Percentiles rank a stretch among this genome's conserved stretches.
Conservation (phyloP, 2,329 filamentous ascomycete genomes). For the Ophiostoma fasciatum region DNA sequence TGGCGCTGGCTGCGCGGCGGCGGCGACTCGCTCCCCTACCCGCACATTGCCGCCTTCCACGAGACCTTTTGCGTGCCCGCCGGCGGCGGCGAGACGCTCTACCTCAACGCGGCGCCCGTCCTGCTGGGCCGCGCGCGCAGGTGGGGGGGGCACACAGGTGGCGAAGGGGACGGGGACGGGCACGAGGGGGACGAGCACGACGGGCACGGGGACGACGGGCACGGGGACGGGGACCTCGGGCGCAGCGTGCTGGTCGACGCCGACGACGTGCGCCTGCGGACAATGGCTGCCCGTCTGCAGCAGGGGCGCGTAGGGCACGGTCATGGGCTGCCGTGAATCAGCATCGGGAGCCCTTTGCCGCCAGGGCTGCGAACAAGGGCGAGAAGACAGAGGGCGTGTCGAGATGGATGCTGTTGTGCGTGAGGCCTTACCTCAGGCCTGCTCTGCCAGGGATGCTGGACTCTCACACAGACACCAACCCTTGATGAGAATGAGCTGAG, state of each 20-base stretch:
- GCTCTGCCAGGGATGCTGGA: no score
- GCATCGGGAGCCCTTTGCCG: no score
- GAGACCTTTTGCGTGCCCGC: conserved; percentile 12
- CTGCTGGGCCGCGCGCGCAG: conserved; percentile 6
- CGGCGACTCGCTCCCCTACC: neutral
- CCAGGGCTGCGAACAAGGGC: no score
- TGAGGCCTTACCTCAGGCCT: no score
- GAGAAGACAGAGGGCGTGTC: no score
- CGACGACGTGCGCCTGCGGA: conserved; percentile 4
- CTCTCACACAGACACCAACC: no score
- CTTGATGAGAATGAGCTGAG: no score
- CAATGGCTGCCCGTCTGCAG: conserved; percentile 7
- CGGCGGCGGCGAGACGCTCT: conserved; percentile 10
- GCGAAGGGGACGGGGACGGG: neutral
- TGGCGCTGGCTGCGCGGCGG: conserved; percentile 6
- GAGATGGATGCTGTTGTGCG: no score
- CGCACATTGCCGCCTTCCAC: conserved; percentile 11
- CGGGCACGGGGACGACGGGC: neutral
- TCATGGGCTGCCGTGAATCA: no score
- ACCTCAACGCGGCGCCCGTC: conserved; percentile 10
- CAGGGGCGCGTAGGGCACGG: no score
- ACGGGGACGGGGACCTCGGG: conserved; percentile 1
- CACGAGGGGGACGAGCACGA: neutral
- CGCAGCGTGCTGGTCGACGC: conserved; percentile 9
- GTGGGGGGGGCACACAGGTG: neutral